phyloP scores from a whole-genome alignment of 805 yeast genomes.

The Starmerella bombicola region DNA sequence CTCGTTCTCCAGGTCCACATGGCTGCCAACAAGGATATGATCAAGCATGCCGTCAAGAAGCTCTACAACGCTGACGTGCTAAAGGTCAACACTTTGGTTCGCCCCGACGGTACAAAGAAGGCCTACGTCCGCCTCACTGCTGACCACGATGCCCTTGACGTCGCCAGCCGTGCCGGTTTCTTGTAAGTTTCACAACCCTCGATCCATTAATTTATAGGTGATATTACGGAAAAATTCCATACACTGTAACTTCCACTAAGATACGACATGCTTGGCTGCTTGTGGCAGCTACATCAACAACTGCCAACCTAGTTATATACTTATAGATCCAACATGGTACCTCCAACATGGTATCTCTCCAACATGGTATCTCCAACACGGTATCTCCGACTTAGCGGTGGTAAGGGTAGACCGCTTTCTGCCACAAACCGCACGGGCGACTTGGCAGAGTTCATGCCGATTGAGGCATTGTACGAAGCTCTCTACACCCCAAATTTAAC shows the following conservation, averaged over 20 bases:
- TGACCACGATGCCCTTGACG: slow-evolving; percentile 98
- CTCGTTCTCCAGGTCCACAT: slow-evolving; percentile 96
- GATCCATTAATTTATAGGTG: slow-evolving; percentile 14
- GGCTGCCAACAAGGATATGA: slow-evolving; percentile 96
- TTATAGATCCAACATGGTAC: no score
- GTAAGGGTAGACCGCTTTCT: no score
- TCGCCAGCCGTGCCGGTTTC: slow-evolving; percentile 99
- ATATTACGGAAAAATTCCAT: not conserved
- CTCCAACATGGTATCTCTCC: no score
- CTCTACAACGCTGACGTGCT: slow-evolving; percentile 91
- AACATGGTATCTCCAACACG: no score
- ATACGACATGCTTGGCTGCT: no score
- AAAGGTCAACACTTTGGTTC: slow-evolving; percentile 90
- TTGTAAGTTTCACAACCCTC: slow-evolving; percentile 39
- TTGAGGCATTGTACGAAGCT: slow-evolving; percentile 17
- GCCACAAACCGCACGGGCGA: no score
- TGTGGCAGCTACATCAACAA: no score
- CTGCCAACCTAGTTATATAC: no score
- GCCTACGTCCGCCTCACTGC: slow-evolving; percentile 98
- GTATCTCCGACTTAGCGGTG: no score
- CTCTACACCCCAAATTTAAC: slow-evolving; percentile 28
- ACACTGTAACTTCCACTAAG: slow-evolving; percentile 1
- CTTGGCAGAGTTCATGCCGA: no score
- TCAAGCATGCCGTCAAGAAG: slow-evolving; percentile 96
- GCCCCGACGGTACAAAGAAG: slow-evolving; percentile 99